Evolutionary conservation across 495 filamentous ascomycete species (phyloP), one percentile per base, ranked within the genome.

Genomic region (Thermothielavioides terrestris): DNA sequence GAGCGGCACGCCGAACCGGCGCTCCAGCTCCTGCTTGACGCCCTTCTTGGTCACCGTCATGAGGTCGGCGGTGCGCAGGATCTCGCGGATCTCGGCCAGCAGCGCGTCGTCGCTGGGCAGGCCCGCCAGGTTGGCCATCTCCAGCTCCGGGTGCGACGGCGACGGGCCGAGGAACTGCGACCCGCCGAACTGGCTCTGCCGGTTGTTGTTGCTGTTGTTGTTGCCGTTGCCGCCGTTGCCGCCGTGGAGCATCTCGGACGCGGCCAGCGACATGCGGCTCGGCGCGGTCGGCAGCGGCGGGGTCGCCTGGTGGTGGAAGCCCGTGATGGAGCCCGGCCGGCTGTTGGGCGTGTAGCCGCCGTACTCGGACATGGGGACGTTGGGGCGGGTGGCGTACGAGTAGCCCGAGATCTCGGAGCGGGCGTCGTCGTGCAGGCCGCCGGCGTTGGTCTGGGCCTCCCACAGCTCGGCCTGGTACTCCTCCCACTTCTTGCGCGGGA

Each of bases 1-100:
- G 45, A 97, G 69, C 38, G 75, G 74, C 28, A 94, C 80, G 25
- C 83, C 85, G 64, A 95, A 99, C 55, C 89, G 77, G 59, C 77
- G 76, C 72, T 99, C 94, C 49, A 99, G 70, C 68, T 99, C 94
- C 50, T 77, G 67, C 77, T 95, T 96, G 70, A 99, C 85, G 50
- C 85, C 87, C 81, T 97, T 99, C 83, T 99, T 99, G 53, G 94
- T 97, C 25, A 97, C 86, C 9, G 74, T 88, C 92, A 99, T 99
- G 58, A 99, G 71, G 72, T 99, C 94, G 2, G 88, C 88, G 2
- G 85, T 89, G 53, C 81, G 75, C 41, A 99, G 71, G 46, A 99
- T 94, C 57, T 95, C 90, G 34, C 92, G 75, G 49, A 99, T 97
- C 75, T 99, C 94, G 1, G 87, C 83, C 40, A 97, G 70, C 40